Evolutionary conservation across 345 rosid species (phyloP), one percentile per base, ranked within the genome.

Genomic region (Odontarrhena argentea): DNA sequence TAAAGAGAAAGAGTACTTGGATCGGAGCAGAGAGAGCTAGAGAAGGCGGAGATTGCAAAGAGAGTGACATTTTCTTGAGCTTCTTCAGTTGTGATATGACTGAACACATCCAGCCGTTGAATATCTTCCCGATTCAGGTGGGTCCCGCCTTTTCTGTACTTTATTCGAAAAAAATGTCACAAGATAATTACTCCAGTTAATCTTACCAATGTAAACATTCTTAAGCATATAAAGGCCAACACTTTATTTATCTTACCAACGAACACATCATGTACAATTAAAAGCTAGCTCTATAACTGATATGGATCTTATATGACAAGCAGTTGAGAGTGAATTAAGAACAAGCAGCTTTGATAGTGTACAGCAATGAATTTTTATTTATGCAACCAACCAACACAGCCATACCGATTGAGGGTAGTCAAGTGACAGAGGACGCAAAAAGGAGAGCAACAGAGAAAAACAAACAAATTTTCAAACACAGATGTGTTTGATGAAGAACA

Each of bases 11-110:
- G 22, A 13, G 64, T 69, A 77, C 89, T 55, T 57, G 82, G 44
- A 81, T 62, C 55, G 72, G 73, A 40, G 86, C 79, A 52, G 85
- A 74, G 77, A 79, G 78, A 78, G 83, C 63, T 15, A 76, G 34
- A 63, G 81, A 77, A 30, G 85, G 81, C 86, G 98, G 89, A 92
- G 89, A 77, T 78, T 76, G 89, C 96, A 92, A 85, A 77, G 93
- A 62, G 77, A 86, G 56, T 69, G 85, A 32, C 97, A 88, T 88
- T 67, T 32, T 61, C 32, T 22, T 11, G 36, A 32, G 30, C 60
- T 38, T 50, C 60, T 38, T 50, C 40, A 18, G 7, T 14, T 43
- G 49, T 58, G 48, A 65, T 73, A 51, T 15, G 15, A 44, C 8
- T 53, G n/a, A 61, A 10, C 38, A 48, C 48, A 74, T 68, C 74